A percentile compares a stretch with the other conserved stretches of the same genome.
Conservation (phyloP, 2,329 filamentous ascomycete species). For the Coniosporium uncinatum region DNA sequence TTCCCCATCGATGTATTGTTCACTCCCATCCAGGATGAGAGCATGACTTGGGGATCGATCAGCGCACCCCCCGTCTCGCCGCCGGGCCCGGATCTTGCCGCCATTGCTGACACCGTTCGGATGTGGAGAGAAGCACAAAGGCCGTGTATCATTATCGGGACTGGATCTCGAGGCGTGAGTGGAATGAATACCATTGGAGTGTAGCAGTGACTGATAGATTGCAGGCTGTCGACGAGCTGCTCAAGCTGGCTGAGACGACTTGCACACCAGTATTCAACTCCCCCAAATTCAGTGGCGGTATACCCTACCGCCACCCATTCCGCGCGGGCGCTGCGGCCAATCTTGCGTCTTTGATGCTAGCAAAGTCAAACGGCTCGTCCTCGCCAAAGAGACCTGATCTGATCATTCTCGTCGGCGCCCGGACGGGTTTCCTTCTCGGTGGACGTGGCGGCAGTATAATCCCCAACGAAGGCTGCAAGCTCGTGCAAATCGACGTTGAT, state of each 20-base stretch:
- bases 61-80: slow-evolving; percentile 21
- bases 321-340: slow-evolving; percentile 24
- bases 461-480: slow-evolving; percentile 24
- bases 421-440: slow-evolving; percentile 34
- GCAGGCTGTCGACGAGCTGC: slow-evolving; percentile 20
- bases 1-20: slow-evolving; percentile 35
- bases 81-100: slow-evolving; percentile 27
- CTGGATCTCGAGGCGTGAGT: slow-evolving; percentile 26
- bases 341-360: slow-evolving; percentile 22
- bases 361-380: slow-evolving; percentile 16
- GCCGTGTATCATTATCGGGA: slow-evolving; percentile 35
- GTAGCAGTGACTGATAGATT: no score
- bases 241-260: slow-evolving; percentile 24
- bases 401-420: slow-evolving; percentile 31
- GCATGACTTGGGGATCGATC: slow-evolving; percentile 34
- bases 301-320: slow-evolving; percentile 22
- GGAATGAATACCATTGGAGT: no score
- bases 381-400: no score
- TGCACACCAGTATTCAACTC: slow-evolving; percentile 34
- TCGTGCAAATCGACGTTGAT: slow-evolving; percentile 36
- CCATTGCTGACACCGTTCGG: slow-evolving; percentile 22
- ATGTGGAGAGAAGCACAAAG: slow-evolving; percentile 26
- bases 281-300: slow-evolving; percentile 23
- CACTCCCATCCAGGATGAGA: slow-evolving; percentile 26
- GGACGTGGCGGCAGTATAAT: slow-evolving; percentile 30